Evolutionary conservation across 2,329 filamentous ascomycete species (phyloP), one percentile per base, ranked within the genome.

Genomic region (Dothidotthia symphoricarpi): DNA sequence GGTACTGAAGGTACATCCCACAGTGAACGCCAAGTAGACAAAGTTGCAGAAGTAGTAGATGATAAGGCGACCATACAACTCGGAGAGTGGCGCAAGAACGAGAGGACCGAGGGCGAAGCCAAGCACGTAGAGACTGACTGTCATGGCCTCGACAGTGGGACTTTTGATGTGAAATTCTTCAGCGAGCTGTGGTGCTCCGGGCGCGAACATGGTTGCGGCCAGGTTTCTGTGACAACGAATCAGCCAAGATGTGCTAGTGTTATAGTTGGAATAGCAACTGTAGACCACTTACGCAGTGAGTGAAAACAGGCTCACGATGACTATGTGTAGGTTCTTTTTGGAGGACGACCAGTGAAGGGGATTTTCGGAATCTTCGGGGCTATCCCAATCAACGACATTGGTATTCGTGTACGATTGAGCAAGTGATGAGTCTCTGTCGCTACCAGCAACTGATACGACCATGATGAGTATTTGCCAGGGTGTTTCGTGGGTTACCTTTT

Each of bases 11-110:
- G 56, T 53, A 30, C 56, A 60, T 3, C 41, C 53, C 12, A 71
- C 29, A 6, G 75, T 74, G 66, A 75, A 76, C 14, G 67, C 48
- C 4, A 78, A 62, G 52, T 78, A 78, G 68, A 72, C 71, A 3
- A 76, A 33, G 45, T 75, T 79, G 16, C 57, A 47, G 22, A 43
- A 25, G 38, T 66, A 58, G 19, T 65, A 47, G 6, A 66, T 43
- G 11, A 64, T 49, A 19, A 51, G 50, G 13, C 63, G 56, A 7
- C 63, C 63, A 36, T 63, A 65, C 10, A 66, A 61, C 28, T 67
- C 63, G 15, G 53, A 59, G 1, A 67, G 51, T 1, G 63, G 62
- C n/a, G 52, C 56, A 10, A 67, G 36, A 25, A 65, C 53, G 9
- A 66, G 51, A 1, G 62, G 59, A 0, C 61, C 63, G 32, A 50